Conservation (phyloP, 306 rosid species). For the Glycine tomentella region DNA sequence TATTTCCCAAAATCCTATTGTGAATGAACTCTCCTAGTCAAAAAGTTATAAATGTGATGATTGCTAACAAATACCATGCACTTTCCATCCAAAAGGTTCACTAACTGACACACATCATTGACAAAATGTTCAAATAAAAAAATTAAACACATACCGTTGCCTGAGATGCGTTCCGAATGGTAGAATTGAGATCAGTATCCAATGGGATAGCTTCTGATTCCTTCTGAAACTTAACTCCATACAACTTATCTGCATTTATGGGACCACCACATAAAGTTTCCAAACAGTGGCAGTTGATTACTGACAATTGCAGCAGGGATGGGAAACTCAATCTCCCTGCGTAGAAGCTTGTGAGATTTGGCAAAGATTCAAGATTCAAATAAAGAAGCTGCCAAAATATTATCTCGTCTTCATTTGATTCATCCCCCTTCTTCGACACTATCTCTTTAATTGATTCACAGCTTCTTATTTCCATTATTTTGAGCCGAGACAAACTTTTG, state of each 20-base stretch:
- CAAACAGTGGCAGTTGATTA: background rate
- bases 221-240: too few species aligned
- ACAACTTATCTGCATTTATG: too few species aligned
- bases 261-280: too few species aligned
- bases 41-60: too few species aligned
- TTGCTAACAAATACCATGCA: background rate
- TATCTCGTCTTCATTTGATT: background rate
- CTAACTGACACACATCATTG: background rate
- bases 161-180: too few species aligned
- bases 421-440: background rate
- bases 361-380: background rate
- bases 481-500: slow-evolving; percentile 26
- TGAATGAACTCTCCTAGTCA: too few species aligned
- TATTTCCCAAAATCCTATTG: too few species aligned
- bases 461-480: background rate
- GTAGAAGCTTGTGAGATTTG: slow-evolving; percentile 31
- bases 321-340: slow-evolving; percentile 32
- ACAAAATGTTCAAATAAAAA: background rate
- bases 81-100: slow-evolving; percentile 11
- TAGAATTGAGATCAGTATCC: too few species aligned
- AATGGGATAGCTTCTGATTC: too few species aligned
- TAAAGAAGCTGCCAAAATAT: slow-evolving; percentile 12
- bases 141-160: background rate
- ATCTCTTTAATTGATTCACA: slow-evolving; percentile 37
- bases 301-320: slow-evolving; percentile 29